Base-by-base conservation (phyloP, 1,139 yeast species). In the Zygoascus hellenicus region DNA sequence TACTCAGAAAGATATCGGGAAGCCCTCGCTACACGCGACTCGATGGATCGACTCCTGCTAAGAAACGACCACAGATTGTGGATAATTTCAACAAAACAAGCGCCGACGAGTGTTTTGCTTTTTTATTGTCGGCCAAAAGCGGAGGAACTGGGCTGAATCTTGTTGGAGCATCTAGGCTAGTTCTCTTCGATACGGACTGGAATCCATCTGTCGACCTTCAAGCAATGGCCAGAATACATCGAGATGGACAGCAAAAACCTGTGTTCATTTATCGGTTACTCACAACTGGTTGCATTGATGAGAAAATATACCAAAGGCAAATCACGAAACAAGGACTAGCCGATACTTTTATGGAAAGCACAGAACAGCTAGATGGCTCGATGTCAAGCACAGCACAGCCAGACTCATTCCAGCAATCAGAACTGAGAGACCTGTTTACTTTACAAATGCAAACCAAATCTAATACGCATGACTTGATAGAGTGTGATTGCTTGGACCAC, bases 81-180 rank as follows among this genome's bases (percentile, higher is more conserved):
- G 77, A 74, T 29, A 68, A 74, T 14, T 92, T 94, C 66, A 92
- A 94, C 62, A 73, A 65, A 5, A 54, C 74, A 0, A 59, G 71
- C 1, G 62, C 68, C 3, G 62, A 66, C 6, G 56, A 69, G 0
- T 69, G 72, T 7, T 80, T 85, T 57, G 83, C 83, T 0, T 89
- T 92, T 56, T 65, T 92, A 17, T 66, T 94, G 17, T 88, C 97
- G 2, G 84, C 97, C 0, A 88, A 89, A 61, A 82, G 96, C 3
- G 99, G 99, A 1, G 99, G 99, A 0, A 81, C 85, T 52, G 99
- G 99, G 0, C 71, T 92, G 37, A 94, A 92, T 59, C 69, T 92
- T 34, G 76, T 87, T 29, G 98, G 98, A 1, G 98, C 96, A 0
- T 88, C 96, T 0, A 70, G 97, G 29, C 68, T 92, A 32, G 75